Evolutionary conservation across 371 early-diverging fungal species (phyloP).

Genomic region (Circinella umbellata): DNA sequence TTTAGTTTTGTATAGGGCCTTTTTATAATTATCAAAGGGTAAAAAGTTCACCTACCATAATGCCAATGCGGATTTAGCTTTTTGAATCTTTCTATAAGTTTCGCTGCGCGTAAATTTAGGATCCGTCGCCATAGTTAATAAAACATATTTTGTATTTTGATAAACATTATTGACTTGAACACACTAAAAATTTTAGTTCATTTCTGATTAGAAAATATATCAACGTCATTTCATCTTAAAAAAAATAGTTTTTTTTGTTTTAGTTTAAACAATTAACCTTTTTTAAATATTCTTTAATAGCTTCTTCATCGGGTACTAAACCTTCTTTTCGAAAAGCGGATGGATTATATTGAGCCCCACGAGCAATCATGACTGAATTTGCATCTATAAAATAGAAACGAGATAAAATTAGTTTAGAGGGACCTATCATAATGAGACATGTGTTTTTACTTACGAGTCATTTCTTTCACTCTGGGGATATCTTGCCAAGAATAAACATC

Average conservation of each 20-base stretch:
- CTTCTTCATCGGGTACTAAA: conserved; percentile 52
- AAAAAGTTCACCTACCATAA: conserved; percentile 60
- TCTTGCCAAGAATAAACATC: conserved; percentile 77
- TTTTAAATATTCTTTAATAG: conserved; percentile 70
- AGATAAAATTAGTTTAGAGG: too few relatives aligned
- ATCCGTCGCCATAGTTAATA: conserved; percentile 83
- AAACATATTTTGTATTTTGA: conserved; percentile 87
- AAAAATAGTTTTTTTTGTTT: too few relatives aligned
- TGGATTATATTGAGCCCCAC: conserved; percentile 84
- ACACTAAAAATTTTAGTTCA: conserved; percentile 19
- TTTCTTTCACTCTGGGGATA: conserved; percentile 58
- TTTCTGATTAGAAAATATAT: too few relatives aligned
- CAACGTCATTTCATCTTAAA: too few relatives aligned
- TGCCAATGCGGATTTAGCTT: conserved; percentile 55
- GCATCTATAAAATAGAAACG: conserved; percentile 33
- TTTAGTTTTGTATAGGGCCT: not conserved
- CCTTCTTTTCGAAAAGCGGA: conserved; percentile 83
- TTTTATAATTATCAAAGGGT: not conserved
- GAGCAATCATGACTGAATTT: conserved; percentile 87
- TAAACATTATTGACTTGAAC: conserved; percentile 72
- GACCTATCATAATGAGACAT: too few relatives aligned
- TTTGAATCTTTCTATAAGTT: conserved; percentile 49
- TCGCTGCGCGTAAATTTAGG: conserved; percentile 54
- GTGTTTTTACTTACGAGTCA: conserved; percentile 42
- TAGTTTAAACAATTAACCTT: conserved; percentile 36